Evolutionary conservation across 1,284 basidiomycete species (phyloP), one percentile per base, ranked within the genome.

Genomic region (Rhodotorula sp.): DNA sequence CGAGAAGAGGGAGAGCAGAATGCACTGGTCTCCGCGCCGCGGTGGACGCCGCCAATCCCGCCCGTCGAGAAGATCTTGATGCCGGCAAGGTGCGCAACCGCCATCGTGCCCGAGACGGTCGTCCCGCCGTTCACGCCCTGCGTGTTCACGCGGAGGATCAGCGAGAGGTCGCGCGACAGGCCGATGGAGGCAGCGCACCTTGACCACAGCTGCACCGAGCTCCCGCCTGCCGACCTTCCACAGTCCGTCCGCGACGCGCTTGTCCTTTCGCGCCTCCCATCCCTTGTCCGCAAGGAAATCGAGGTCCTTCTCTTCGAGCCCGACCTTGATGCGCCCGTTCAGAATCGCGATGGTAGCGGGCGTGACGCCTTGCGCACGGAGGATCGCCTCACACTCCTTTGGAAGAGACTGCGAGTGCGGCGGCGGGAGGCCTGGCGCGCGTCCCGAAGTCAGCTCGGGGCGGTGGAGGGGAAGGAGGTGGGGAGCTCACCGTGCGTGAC

Each of bases 261-360:
- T 85, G 58, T 70, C 64, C 41, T 54, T 55, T 9, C 65, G 56
- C 3, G 63, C 63, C 48, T 29, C 61, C 63, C 69, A 71, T 3
- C 73, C 73, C 32, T 57, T 61, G 78, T 89, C 87, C 2, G 92
- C 90, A 36, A 99, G 83, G 60, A 87, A 83, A 74, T 88, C 87
- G 5, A 98, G 84, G 78, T 97, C 87, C 5, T 81, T 70, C 6
- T 84, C 80, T 27, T 87, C 83, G 51, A 99, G 83, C 0, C 97
- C 97, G 73, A 99, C 88, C 81, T 94, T 92, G 72, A 97, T 86
- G 39, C 88, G 86, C 15, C 96, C 96, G 44, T 85, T 85, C 48
- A 98, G 84, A 54, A 99, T 82, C 8, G 90, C 96, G 71, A 98
- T 91, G 0, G 95, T 97, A 0, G 96, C 95, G 3, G 97, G 97